Base-by-base conservation (phyloP, 306 rosid genomes). In the Cicer bijugum region DNA sequence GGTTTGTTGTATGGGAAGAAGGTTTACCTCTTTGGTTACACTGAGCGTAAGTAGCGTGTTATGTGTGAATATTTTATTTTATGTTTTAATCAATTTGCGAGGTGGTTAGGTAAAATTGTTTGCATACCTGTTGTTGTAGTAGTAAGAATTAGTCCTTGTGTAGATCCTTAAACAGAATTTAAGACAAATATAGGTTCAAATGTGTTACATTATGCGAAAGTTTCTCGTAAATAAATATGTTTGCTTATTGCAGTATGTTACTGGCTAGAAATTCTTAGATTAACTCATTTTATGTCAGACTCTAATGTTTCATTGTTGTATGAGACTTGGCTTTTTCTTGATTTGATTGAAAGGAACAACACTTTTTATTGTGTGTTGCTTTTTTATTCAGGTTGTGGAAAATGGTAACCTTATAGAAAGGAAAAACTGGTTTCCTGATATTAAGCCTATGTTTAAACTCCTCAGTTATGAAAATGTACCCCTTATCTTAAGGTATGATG, bases 391-490 rank as follows among this genome's bases (percentile, higher is more conserved):
- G 97, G 97, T 88, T 77, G 79, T 93, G 76, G 91, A 93, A 83
- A 88, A 93, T 83, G 98, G 98, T 66, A 87, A 87, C 80, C 88
- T 89, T 28, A 45, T 80, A 75, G 98, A 89, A 74, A 89, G 93
- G 78, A 91, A 88, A 72, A 88, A 90, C 55, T 93, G 97, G 98
- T 93, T 93, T 80, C 88, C 92, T 77, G 97, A 93, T 74, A 88
- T 91, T 59, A 97, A 93, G 78, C 94, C 98, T 45, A 82, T 93
- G 75, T 93, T 89, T 89, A 93, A 93, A 86, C 97, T 93, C 76
- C 97, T 93, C 59, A 84, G 98, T 72, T 93, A 91, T 58, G 98
- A 93, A 84, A 93, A 88, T 77, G 96, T 91, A 74, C 97, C 98
- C 96, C 1, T 77, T 91, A 89, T 84, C 89, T 93, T 79, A 93